A percentile compares a stretch with the other conserved stretches of the same genome.
Conservation (phyloP, 192 early-diverging fungal species). For the Gryganskiella cystojenkinii region DNA sequence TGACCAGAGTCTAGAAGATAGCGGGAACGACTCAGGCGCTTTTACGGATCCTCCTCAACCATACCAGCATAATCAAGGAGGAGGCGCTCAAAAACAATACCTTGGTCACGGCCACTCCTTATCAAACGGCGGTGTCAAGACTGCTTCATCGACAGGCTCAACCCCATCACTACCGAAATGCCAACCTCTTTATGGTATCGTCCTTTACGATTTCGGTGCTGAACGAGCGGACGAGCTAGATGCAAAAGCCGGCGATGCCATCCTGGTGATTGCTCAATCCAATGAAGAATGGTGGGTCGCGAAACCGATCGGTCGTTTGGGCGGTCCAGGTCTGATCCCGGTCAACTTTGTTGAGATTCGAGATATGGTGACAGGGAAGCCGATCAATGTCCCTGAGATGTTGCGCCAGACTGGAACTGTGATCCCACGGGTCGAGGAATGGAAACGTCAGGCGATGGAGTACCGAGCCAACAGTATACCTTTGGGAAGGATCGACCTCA, state of each 20-base stretch:
- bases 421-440: constrained; percentile 72
- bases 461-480: constrained; percentile 62
- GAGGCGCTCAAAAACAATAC: not conserved
- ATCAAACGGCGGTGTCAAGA: constrained; percentile 16
- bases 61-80: constrained; percentile 14
- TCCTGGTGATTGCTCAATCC: constrained; percentile 82
- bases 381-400: constrained; percentile 74
- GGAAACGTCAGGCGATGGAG: constrained; percentile 69
- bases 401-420: constrained; percentile 65
- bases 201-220: constrained; percentile 79
- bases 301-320: constrained; percentile 70
- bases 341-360: constrained; percentile 79
- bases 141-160: not conserved
- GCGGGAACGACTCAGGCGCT: constrained; percentile 41
- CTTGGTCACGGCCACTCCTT: constrained; percentile 18
- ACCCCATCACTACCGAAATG: constrained; percentile 36
- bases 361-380: constrained; percentile 71
- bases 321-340: constrained; percentile 80
- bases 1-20: constrained; percentile 47
- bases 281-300: constrained; percentile 84
- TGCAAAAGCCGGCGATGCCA: constrained; percentile 74
- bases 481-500: constrained; percentile 54
- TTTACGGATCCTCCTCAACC: constrained; percentile 29
- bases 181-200: constrained; percentile 72
- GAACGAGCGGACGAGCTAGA: constrained; percentile 79